Conservation (phyloP, 768 basidiomycete genomes). For the Lactifluus piperatus region DNA sequence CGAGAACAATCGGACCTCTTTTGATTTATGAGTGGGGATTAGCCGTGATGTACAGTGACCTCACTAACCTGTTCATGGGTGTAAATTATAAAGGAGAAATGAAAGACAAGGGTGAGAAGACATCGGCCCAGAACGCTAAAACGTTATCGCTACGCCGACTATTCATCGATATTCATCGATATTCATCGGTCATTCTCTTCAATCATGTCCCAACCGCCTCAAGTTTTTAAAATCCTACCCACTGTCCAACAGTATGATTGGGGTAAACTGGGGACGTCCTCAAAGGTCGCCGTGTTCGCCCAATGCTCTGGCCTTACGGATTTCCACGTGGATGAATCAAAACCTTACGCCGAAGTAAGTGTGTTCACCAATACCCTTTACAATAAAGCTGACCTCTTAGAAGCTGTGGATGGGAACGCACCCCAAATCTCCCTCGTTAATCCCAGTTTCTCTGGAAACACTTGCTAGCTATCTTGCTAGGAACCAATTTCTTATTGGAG, state of each 20-base stretch:
- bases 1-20: slow-evolving; percentile 19
- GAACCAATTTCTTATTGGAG: slow-evolving; percentile 54
- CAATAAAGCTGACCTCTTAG: background rate
- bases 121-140: background rate
- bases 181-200: background rate
- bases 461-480: slow-evolving; percentile 55
- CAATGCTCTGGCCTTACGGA: slow-evolving; percentile 47
- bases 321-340: slow-evolving; percentile 58
- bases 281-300: slow-evolving; percentile 86
- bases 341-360: slow-evolving; percentile 89
- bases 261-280: slow-evolving; percentile 76
- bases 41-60: background rate
- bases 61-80: slow-evolving; percentile 10
- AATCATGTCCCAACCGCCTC: slow-evolving; percentile 1
- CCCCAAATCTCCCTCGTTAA: slow-evolving; percentile 55
- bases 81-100: background rate
- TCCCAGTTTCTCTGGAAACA: slow-evolving; percentile 34
- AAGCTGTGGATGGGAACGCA: slow-evolving; percentile 99
- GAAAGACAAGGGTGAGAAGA: too few species aligned
- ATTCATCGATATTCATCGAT: background rate
- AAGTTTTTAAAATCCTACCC: slow-evolving; percentile 73
- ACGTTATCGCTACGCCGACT: background rate
- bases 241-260: slow-evolving; percentile 91
- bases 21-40: background rate
- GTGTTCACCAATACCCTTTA: background rate